Conservation (phyloP, 805 yeast species). For the Yarrowia keelungensis region DNA sequence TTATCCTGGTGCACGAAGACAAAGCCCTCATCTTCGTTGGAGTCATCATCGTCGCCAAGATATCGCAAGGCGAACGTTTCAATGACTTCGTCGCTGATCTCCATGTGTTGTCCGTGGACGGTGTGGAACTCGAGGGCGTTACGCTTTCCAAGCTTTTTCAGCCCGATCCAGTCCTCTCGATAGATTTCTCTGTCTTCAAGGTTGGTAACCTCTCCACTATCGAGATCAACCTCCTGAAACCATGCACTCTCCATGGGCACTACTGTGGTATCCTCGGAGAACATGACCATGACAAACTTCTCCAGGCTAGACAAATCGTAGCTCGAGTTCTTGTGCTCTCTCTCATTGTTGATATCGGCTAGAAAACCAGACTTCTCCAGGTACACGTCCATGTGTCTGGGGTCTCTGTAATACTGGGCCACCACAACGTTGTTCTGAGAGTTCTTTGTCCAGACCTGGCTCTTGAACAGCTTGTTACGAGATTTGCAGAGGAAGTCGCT, state of each 20-base stretch:
- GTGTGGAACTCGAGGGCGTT: conserved; percentile 57
- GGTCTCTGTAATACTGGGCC: conserved; percentile 80
- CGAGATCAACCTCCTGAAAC: conserved; percentile 62
- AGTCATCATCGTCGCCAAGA: conserved; percentile 17
- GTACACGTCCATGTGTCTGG: conserved; percentile 60
- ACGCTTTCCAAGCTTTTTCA: conserved; percentile 56
- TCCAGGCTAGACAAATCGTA: conserved; percentile 58
- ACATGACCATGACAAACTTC: conserved; percentile 64
- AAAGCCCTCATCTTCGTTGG: neutral
- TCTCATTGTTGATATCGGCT: conserved; percentile 73
- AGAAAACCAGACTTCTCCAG: conserved; percentile 63
- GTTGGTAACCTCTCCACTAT: conserved; percentile 54
- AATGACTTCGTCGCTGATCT: conserved; percentile 56
- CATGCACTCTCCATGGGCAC: conserved; percentile 74
- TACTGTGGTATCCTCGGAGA: conserved; percentile 68
- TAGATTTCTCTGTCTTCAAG: conserved; percentile 60
- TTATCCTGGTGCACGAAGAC: neutral
- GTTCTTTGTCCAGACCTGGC: conserved; percentile 53
- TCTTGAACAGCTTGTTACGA: conserved; percentile 61
- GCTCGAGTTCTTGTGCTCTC: conserved; percentile 49
- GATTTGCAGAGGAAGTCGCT: conserved; percentile 66
- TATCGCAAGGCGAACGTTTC: conserved; percentile 10
- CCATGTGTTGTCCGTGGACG: conserved; percentile 71
- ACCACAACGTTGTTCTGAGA: conserved; percentile 67
- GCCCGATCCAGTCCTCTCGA: conserved; percentile 65